phyloP scores from a whole-genome alignment of 1,139 yeast genomes.

The Sugiyamaella grinbergsii region DNA sequence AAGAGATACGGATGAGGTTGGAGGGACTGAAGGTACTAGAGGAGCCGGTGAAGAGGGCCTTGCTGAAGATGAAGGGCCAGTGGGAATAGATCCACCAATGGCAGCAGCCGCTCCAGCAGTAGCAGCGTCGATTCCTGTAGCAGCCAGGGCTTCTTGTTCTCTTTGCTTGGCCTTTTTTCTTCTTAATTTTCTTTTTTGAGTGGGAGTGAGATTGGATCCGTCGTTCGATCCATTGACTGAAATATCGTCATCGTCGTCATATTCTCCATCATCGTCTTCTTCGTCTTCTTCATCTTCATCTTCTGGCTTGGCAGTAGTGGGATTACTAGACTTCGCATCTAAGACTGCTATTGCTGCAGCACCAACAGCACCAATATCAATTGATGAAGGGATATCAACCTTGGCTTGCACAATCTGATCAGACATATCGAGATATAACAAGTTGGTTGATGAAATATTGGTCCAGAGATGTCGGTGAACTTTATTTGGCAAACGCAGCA shows the following conservation, averaged over 20 bases:
- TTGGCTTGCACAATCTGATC: not conserved
- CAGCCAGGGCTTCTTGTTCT: constrained; percentile 6
- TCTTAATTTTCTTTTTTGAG: constrained; percentile 9
- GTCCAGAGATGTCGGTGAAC: not conserved
- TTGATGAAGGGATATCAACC: not conserved
- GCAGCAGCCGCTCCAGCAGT: not conserved
- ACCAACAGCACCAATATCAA: constrained; percentile 17
- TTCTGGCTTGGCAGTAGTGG: not conserved
- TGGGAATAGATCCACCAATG: not conserved
- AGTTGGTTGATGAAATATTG: not conserved
- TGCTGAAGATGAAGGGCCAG: not conserved
- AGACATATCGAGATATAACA: constrained; percentile 2
- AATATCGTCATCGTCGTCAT: constrained; percentile 3
- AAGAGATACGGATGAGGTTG: constrained; percentile 1
- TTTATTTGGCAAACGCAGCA: not conserved
- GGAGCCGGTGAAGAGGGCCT: not conserved
- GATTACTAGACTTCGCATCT: constrained; percentile 12
- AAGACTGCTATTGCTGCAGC: constrained; percentile 8
- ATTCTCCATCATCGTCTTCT: constrained; percentile 3
- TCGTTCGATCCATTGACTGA: constrained; percentile 4
- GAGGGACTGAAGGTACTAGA: not conserved
- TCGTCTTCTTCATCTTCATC: constrained; percentile 6
- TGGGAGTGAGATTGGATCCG: constrained; percentile 5
- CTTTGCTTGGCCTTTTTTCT: constrained; percentile 10
- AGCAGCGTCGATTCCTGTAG: constrained; percentile 2